Evolutionary conservation across 2,329 filamentous ascomycete genomes (phyloP).

Genomic region (Colletotrichum costaricense): DNA sequence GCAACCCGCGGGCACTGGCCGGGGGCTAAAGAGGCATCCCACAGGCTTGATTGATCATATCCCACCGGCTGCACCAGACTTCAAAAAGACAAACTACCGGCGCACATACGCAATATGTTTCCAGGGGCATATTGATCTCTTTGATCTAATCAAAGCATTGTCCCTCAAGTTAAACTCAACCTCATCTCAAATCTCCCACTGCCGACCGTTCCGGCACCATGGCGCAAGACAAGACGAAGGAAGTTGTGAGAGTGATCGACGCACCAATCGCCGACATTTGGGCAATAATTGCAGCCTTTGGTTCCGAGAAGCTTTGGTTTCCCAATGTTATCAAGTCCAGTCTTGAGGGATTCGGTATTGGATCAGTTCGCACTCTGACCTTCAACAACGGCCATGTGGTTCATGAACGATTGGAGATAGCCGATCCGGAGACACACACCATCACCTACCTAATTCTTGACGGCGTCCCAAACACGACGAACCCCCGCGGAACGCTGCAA

Average conservation of each 20-base stretch:
- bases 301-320: constrained; percentile 20
- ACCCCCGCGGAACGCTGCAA: too few species aligned
- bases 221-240: constrained; percentile 10
- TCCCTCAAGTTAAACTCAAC: too few species aligned
- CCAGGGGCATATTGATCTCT: too few species aligned
- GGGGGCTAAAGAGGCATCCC: background rate
- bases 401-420: constrained; percentile 11
- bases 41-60: background rate
- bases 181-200: too few species aligned
- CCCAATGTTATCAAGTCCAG: constrained; percentile 12
- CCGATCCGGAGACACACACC: constrained; percentile 16
- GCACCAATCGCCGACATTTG: constrained; percentile 9
- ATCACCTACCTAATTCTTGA: constrained; percentile 9
- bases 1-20: background rate
- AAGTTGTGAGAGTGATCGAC: constrained; percentile 9
- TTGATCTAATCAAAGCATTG: too few species aligned
- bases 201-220: background rate
- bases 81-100: background rate
- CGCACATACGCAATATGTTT: too few species aligned
- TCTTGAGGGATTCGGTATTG: constrained; percentile 17
- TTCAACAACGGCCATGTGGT: constrained; percentile 10
- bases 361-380: constrained; percentile 9
- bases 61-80: background rate
- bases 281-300: constrained; percentile 19
- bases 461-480: constrained; percentile 4